Base-by-base conservation (phyloP, 148 eudicot species). In the Limonium bicolor region DNA sequence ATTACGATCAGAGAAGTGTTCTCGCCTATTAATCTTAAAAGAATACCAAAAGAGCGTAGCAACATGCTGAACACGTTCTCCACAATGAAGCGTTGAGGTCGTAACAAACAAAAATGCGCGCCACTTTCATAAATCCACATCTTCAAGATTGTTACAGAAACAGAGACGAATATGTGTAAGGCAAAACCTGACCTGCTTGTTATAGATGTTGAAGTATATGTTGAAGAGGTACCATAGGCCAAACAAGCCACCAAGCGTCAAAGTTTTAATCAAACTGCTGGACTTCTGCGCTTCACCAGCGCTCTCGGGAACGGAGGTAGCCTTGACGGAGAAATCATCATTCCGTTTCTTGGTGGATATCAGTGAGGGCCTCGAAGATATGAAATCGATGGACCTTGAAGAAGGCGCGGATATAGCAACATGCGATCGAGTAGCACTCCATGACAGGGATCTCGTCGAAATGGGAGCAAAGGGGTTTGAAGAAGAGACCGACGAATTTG, bases 201-300 rank as follows among this genome's bases (percentile, higher is more conserved):
- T 81, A 20, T 86, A 86, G 51, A 86, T 81, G 43, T 81, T 81
- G 74, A 81, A 86, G 70, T 77, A 78, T 25, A 84, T 80, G 52
- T 88, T 84, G 51, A 84, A 84, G 3, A 76, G 45, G 51, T 73
- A 84, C 94, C 88, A 85, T 5, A 77, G 64, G 36, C 68, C 90
- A 31, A 85, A 77, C 61, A 72, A 50, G 6, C 66, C 14, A 38
- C 93, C 95, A 0, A 90, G 72, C 56, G 72, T 72, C 66, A 85
- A 30, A 36, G 80, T 75, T 36, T 51, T 51, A 2, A 12, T 16
- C 17, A 56, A 17, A 14, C 63, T 33, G 27, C 63, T 56, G 44
- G 77, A 27, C 48, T 62, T 48, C 29, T 72, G 55, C 33, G 33
- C 50, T 59, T 56, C 76, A 20, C 45, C 75, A 2, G 69, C 80